Conservation (phyloP, 2,329 filamentous ascomycete species). For the Phialophora expanda region DNA sequence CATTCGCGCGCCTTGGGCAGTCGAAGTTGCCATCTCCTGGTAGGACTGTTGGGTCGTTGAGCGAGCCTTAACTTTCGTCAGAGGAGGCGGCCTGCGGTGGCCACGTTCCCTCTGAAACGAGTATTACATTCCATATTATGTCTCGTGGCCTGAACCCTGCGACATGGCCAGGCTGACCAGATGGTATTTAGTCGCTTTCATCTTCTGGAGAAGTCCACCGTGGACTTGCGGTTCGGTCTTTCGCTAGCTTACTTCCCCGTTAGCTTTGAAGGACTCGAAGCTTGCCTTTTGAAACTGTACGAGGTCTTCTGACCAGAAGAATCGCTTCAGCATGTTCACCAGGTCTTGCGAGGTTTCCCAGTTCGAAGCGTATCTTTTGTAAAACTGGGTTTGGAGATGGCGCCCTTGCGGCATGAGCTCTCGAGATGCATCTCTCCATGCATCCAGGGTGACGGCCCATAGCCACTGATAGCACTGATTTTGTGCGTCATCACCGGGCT, state of each 20-base stretch:
- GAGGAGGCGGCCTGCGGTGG: no score
- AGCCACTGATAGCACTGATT: background rate
- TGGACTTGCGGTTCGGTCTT: background rate
- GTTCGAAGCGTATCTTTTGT: background rate
- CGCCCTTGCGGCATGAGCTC: background rate
- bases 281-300: slow-evolving; percentile 4
- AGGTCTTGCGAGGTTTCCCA: background rate
- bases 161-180: background rate
- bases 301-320: slow-evolving; percentile 7
- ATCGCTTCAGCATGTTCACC: slow-evolving; percentile 3
- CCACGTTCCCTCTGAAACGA: background rate
- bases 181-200: background rate
- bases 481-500: background rate
- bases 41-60: background rate
- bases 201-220: background rate
- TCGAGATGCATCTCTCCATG: slow-evolving; percentile 9
- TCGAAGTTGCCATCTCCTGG: background rate
- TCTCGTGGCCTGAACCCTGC: background rate
- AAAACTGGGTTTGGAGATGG: background rate
- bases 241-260: background rate
- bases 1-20: background rate
- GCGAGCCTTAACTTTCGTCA: background rate
- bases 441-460: background rate
- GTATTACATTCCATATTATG: background rate
- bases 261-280: slow-evolving; percentile 4